Evolutionary conservation across 441 rosid species (phyloP).

Genomic region (Eruca vesicaria): DNA sequence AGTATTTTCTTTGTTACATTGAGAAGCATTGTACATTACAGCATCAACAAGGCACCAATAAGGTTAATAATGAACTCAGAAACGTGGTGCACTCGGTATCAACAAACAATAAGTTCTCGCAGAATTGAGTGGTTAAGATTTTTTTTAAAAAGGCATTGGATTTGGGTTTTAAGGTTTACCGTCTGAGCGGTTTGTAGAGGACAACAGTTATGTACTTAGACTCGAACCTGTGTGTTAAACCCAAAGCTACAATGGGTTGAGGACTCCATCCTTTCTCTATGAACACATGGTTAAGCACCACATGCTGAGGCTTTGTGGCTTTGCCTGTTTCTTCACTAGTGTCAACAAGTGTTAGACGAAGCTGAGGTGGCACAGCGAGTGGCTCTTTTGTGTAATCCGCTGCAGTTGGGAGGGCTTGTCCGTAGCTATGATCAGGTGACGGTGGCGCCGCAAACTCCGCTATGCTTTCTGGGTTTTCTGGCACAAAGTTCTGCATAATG

Average conservation of each 20-base stretch:
- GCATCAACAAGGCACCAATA: conserved; percentile 12
- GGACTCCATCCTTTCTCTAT: conserved; percentile 80
- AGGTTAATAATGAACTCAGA: no score
- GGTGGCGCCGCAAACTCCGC: conserved; percentile 77
- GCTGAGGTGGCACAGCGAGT: conserved; percentile 61
- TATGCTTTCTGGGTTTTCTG: conserved; percentile 77
- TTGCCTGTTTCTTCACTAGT: conserved; percentile 42
- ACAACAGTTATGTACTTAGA: conserved; percentile 88
- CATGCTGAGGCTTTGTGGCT: conserved; percentile 69
- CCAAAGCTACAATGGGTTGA: conserved; percentile 73
- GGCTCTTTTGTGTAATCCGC: conserved; percentile 90
- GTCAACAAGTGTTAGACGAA: conserved; percentile 63
- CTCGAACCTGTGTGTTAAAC: conserved; percentile 81
- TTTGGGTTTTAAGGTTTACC: conserved; percentile 24
- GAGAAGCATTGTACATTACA: conserved; percentile 26
- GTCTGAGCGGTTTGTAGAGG: conserved; percentile 70
- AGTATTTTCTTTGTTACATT: conserved; percentile 12
- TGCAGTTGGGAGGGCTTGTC: conserved; percentile 56
- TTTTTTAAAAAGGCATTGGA: conserved; percentile 12
- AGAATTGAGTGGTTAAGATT: neutral
- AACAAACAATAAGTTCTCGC: conserved; percentile 19
- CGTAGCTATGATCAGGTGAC: conserved; percentile 77
- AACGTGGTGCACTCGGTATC: conserved; percentile 19
- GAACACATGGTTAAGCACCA: conserved; percentile 80
- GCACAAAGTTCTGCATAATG: conserved; percentile 59